Percentiles rank a stretch among this genome's conserved stretches.
Evolutionary conservation across 306 rosid species (phyloP).

Genomic region (Vachellia collinsii): DNA sequence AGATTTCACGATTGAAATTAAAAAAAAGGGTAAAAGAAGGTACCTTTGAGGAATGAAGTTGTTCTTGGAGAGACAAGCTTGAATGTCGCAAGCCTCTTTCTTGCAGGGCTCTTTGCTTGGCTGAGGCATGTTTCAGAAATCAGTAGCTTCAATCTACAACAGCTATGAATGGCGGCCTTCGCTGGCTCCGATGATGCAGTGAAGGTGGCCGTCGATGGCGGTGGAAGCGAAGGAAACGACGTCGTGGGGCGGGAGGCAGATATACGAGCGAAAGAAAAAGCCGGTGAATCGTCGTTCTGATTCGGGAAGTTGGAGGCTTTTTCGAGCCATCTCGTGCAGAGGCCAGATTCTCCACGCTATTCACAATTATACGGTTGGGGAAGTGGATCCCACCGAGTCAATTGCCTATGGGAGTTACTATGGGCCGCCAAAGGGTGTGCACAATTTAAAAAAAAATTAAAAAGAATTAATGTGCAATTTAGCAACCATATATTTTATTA

Average conservation of each 20-base stretch:
- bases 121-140: slow-evolving; percentile 49
- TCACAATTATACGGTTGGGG: neutral
- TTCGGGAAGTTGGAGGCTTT: neutral
- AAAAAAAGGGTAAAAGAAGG: neutral
- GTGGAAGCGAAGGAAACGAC: neutral
- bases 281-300: neutral
- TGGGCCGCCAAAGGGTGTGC: too few species aligned
- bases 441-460: too few species aligned
- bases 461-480: too few species aligned
- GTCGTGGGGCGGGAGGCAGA: neutral
- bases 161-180: slow-evolving; percentile 1
- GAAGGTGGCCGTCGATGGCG: neutral
- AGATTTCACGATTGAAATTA: slow-evolving; percentile 9
- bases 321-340: neutral
- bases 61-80: slow-evolving; percentile 90
- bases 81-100: slow-evolving; percentile 94
- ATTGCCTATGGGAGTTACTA: too few species aligned
- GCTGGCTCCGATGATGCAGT: neutral
- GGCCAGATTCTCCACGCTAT: neutral
- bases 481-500: too few species aligned
- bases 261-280: neutral
- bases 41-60: slow-evolving; percentile 77
- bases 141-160: neutral
- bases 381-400: neutral
- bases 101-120: slow-evolving; percentile 88